Conservation (phyloP, 305 asterid species). For the Plantago coronopus region DNA sequence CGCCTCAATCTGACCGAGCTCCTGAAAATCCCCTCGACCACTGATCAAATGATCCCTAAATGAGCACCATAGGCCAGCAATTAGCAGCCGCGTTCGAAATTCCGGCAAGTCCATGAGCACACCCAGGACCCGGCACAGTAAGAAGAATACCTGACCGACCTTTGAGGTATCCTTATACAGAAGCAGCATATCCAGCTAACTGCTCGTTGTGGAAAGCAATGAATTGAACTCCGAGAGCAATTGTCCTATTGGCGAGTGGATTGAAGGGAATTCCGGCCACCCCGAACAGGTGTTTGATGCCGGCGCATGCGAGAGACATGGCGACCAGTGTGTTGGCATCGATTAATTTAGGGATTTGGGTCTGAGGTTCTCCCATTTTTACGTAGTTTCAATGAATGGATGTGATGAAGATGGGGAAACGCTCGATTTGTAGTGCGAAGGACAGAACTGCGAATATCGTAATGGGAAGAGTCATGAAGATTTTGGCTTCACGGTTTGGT, state of each 20-base stretch:
- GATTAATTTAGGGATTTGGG: conserved; percentile 20
- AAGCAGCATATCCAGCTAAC: conserved; percentile 93
- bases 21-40: conserved; percentile 86
- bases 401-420: too few relatives aligned
- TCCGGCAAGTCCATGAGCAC: conserved; percentile 90
- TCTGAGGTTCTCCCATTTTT: conserved; percentile 39
- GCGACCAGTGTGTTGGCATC: conserved; percentile 71
- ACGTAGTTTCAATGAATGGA: too few relatives aligned
- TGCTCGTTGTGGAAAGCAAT: conserved; percentile 94
- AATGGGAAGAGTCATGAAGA: too few relatives aligned
- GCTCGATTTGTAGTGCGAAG: too few relatives aligned
- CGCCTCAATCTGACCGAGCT: conserved; percentile 77
- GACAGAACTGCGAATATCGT: too few relatives aligned
- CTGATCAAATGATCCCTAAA: conserved; percentile 84
- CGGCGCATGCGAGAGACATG: conserved; percentile 67
- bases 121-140: conserved; percentile 87
- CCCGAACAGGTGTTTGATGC: conserved; percentile 68
- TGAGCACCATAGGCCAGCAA: conserved; percentile 83
- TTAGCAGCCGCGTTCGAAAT: conserved; percentile 70
- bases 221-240: conserved; percentile 70
- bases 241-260: conserved; percentile 70
- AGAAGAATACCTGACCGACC: conserved; percentile 77
- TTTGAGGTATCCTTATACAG: conserved; percentile 82
- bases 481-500: too few relatives aligned
- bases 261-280: conserved; percentile 90